Evolutionary conservation across 441 rosid genomes (phyloP), one percentile per base, ranked within the genome.

Genomic region (Gossypium davidsonii): DNA sequence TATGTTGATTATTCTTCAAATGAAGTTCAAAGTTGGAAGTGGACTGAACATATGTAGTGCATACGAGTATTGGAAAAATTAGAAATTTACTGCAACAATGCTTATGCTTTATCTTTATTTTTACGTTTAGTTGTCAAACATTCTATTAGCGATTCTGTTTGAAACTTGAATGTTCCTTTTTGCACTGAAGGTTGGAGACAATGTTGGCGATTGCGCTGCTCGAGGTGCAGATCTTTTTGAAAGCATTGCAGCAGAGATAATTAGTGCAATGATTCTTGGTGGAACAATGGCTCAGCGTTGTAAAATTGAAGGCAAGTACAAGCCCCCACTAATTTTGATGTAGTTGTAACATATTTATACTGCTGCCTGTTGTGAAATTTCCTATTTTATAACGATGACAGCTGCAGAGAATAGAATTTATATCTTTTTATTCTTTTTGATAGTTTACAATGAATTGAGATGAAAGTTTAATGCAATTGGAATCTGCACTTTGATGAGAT

Each of bases 171-270:
- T 57, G 18, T 74, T 25, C 63, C 68, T 81, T 83, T 17, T 72
- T 71, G 69, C 56, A 64, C 60, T 78, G 65, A 65, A 88, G 99
- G 99, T 95, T 76, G 97, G 98, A 79, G 98, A 93, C 79, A 95
- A 95, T 83, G 99, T 95, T 70, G 99, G 98, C 66, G 99, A 95
- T 82, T 95, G 98, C 85, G 99, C 99, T 82, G 98, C 98, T 68
- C 85, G 98, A 73, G 99, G 99, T 77, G 99, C 99, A 78, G 97
- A 95, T 86, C 97, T 95, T 76, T 95, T 95, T 80, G 99, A 95
- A 88, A 95, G 99, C 80, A 95, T 95, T 73, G 99, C 98, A 20
- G 99, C 98, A 77, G 99, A 95, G 89, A 95, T 93, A 70, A 90
- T 95, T 70, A 95, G 98, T 81, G 97, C 99, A 67, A 95, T 95